phyloP scores from a whole-genome alignment of 208 protist genomes.

The Trypanosoma lewisi region DNA sequence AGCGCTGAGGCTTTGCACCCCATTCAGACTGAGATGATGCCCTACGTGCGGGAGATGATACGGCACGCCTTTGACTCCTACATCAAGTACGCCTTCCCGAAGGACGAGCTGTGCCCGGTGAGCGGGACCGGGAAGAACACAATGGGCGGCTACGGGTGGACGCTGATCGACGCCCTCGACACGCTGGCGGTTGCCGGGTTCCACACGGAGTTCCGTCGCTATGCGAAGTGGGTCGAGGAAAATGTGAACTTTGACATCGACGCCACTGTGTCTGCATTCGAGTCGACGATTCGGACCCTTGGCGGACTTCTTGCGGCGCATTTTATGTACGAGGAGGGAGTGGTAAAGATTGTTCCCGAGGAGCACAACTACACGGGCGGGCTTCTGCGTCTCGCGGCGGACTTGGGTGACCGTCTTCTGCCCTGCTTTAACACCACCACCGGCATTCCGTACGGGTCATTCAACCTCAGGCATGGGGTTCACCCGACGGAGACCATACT shows the following conservation, averaged over 20 bases:
- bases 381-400: constrained; percentile 51
- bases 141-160: constrained; percentile 63
- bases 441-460: no score
- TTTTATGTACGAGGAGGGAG: constrained; percentile 58
- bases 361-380: constrained; percentile 53
- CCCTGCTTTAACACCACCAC: no score
- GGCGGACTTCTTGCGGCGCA: constrained; percentile 80
- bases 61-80: constrained; percentile 81
- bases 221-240: constrained; percentile 53
- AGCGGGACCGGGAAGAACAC: constrained; percentile 40
- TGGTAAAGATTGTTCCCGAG: constrained; percentile 31
- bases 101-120: constrained; percentile 80
- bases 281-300: constrained; percentile 82
- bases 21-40: constrained; percentile 42
- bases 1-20: constrained; percentile 24
- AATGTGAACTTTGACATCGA: constrained; percentile 68
- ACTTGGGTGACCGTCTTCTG: no score
- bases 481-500: no score
- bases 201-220: constrained; percentile 36
- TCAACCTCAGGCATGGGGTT: no score
- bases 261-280: constrained; percentile 78
- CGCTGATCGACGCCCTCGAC: constrained; percentile 85
- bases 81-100: constrained; percentile 86
- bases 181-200: constrained; percentile 45
- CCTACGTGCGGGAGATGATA: constrained; percentile 83